Conservation (phyloP, 371 early-diverging fungal species). For the Circinella minor region DNA sequence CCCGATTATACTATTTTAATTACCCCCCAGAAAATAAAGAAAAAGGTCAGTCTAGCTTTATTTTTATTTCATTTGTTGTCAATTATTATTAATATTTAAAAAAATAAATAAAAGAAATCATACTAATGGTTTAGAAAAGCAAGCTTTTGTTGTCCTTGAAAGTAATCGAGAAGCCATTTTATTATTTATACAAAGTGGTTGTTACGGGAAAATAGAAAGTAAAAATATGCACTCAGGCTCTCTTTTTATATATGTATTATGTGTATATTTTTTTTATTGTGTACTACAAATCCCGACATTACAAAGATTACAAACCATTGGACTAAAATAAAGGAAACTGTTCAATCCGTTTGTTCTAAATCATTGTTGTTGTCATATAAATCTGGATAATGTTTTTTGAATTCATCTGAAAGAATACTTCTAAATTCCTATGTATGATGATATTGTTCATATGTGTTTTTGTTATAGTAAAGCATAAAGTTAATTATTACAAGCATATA, state of each 20-base stretch:
- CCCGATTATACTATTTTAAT: slow-evolving; percentile 50
- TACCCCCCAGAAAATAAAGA: background rate
- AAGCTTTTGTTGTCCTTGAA: background rate
- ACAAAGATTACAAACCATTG: too few species aligned
- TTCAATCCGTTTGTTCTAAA: background rate
- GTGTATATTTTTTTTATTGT: too few species aligned
- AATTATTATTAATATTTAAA: background rate
- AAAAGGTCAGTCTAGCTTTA: too few species aligned
- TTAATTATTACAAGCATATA: too few species aligned
- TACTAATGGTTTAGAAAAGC: slow-evolving; percentile 5
- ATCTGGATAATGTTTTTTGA: slow-evolving; percentile 53
- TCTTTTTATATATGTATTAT: too few species aligned
- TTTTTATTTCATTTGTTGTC: too few species aligned
- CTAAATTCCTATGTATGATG: slow-evolving; percentile 39
- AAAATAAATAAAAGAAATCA: background rate
- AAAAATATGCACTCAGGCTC: background rate
- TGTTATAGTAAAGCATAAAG: background rate
- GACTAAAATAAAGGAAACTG: background rate
- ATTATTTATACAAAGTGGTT: background rate
- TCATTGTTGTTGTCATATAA: slow-evolving; percentile 38
- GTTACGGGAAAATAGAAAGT: background rate
- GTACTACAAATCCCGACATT: too few species aligned
- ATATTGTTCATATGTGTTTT: background rate
- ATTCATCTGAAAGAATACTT: slow-evolving; percentile 39
- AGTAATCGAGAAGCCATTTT: slow-evolving; percentile 8